Conservation (phyloP, 169 alveolate species). For the Eimeria maxima region DNA sequence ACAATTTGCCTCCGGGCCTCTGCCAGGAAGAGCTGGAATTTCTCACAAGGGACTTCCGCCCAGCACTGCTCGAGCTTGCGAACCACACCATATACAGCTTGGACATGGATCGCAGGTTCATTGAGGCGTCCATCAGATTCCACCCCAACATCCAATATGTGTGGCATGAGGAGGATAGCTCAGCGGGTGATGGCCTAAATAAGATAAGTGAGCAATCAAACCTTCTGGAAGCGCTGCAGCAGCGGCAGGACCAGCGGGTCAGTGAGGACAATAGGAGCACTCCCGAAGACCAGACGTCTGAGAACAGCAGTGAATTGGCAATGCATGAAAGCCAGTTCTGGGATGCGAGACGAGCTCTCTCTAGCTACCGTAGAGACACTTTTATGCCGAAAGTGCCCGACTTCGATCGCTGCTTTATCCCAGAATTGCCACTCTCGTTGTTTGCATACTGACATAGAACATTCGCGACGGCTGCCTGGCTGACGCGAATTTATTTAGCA, state of each 20-base stretch:
- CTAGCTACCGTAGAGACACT: conserved; percentile 42
- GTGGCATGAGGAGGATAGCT: background rate
- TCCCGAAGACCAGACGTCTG: background rate
- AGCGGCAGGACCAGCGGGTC: conserved; percentile 9
- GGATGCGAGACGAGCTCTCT: conserved; percentile 65
- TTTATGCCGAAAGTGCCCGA: conserved; percentile 59
- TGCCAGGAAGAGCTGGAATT: conserved; percentile 60
- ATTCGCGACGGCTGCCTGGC: background rate
- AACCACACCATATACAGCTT: conserved; percentile 39
- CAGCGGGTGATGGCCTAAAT: background rate
- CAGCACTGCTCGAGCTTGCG: conserved; percentile 56
- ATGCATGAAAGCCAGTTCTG: conserved; percentile 61
- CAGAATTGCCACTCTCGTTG: conserved; percentile 69
- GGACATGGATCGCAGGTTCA: conserved; percentile 68
- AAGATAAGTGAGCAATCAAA: background rate
- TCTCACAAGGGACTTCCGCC: conserved; percentile 60
- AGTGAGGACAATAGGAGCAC: background rate
- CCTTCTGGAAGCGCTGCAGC: background rate
- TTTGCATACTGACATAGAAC: conserved; percentile 50
- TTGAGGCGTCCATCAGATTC: conserved; percentile 12
- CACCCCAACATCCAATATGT: background rate
- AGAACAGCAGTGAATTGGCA: background rate
- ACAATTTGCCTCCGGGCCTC: conserved; percentile 27
- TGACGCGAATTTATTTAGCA: background rate
- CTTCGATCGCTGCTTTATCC: conserved; percentile 57